phyloP scores from a whole-genome alignment of 257 asterid species.

The Primulina eburnea region DNA sequence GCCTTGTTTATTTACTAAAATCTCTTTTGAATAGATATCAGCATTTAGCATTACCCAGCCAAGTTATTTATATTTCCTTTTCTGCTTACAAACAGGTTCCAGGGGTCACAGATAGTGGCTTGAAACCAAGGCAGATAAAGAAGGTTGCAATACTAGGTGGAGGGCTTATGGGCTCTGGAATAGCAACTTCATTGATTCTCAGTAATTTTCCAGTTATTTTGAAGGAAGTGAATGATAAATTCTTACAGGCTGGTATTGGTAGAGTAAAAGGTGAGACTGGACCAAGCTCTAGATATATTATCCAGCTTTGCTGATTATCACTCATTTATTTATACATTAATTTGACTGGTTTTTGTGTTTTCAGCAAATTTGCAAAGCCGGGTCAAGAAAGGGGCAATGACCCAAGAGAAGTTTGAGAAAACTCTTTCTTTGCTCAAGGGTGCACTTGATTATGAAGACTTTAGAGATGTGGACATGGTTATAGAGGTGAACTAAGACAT shows the following conservation, averaged over 20 bases:
- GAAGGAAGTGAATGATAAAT: slow-evolving; percentile 85
- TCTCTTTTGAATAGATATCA: not conserved
- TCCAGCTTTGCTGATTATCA: not conserved
- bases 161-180: slow-evolving; percentile 97
- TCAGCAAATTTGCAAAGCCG: slow-evolving; percentile 80
- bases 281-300: slow-evolving; percentile 14
- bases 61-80: not conserved
- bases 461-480: slow-evolving; percentile 87
- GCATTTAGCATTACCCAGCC: not conserved
- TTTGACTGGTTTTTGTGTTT: slow-evolving; percentile 9
- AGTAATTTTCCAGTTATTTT: slow-evolving; percentile 67
- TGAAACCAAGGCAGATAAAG: slow-evolving; percentile 69
- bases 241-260: slow-evolving; percentile 74
- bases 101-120: slow-evolving; percentile 75
- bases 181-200: slow-evolving; percentile 82
- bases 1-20: not conserved
- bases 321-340: slow-evolving; percentile 2
- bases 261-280: slow-evolving; percentile 69
- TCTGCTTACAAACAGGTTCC: slow-evolving; percentile 58
- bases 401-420: slow-evolving; percentile 65
- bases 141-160: slow-evolving; percentile 95
- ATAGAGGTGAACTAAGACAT: slow-evolving; percentile 66
- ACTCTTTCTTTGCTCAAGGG: slow-evolving; percentile 75
- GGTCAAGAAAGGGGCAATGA: slow-evolving; percentile 85
- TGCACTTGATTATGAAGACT: slow-evolving; percentile 76